phyloP scores from a whole-genome alignment of 108 stramenopile species.

The Poteriospumella lacustris region DNA sequence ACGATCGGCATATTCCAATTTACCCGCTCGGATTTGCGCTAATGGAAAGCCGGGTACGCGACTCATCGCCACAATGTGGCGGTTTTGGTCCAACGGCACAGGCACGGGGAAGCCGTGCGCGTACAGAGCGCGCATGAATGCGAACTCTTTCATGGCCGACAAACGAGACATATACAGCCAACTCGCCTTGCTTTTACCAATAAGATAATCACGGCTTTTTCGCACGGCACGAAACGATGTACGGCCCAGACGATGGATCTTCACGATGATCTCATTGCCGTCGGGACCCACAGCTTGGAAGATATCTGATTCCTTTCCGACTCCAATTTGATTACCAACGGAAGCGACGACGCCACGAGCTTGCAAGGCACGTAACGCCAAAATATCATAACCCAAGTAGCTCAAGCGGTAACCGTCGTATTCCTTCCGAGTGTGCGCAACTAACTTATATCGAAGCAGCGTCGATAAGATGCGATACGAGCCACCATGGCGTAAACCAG shows the following conservation, averaged over 20 bases:
- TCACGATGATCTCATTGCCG: slow-evolving; percentile 72
- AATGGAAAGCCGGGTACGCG: slow-evolving; percentile 64
- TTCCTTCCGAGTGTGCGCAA: slow-evolving; percentile 79
- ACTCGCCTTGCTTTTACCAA: slow-evolving; percentile 30
- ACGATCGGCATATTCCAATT: slow-evolving; percentile 73
- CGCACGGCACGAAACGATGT: slow-evolving; percentile 91
- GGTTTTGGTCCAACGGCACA: slow-evolving; percentile 79
- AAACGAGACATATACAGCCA: slow-evolving; percentile 93
- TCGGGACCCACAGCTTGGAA: slow-evolving; percentile 58
- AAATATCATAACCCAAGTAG: slow-evolving; percentile 89
- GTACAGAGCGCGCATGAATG: slow-evolving; percentile 94
- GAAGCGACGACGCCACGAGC: slow-evolving; percentile 68
- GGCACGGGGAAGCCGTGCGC: slow-evolving; percentile 88
- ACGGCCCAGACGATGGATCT: slow-evolving; percentile 93
- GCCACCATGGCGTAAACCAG: slow-evolving; percentile 89
- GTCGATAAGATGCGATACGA: slow-evolving; percentile 72
- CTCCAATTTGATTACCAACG: slow-evolving; percentile 89
- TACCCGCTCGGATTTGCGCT: slow-evolving; percentile 43
- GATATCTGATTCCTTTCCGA: slow-evolving; percentile 87
- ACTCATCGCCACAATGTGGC: slow-evolving; percentile 85
- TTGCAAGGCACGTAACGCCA: slow-evolving; percentile 80
- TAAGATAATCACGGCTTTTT: slow-evolving; percentile 92
- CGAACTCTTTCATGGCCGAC: slow-evolving; percentile 86
- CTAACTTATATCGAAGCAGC: slow-evolving; percentile 84
- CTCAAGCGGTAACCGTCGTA: slow-evolving; percentile 88